Base-by-base conservation (phyloP, 768 basidiomycete species). In the Polyporus arcularius region DNA sequence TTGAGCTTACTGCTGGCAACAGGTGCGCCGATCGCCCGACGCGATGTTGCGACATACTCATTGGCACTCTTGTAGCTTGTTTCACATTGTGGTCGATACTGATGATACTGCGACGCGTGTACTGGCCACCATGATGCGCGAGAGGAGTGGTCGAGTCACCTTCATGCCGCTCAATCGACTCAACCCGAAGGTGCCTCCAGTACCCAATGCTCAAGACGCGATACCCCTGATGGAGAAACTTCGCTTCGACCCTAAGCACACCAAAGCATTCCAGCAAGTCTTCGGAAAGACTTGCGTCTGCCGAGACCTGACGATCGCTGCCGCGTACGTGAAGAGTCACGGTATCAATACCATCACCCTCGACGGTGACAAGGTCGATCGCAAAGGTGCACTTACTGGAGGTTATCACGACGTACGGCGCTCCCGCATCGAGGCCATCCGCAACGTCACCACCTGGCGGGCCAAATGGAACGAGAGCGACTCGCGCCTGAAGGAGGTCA, bases 121-220 rank as follows among this genome's bases (percentile, higher is more conserved):
- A n/a, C 85, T 99, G 12, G 92, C 97, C 18, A 79, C 90, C 65
- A 98, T 99, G 96, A 78, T 95, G 67, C 87, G 87, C 69, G 95
- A 98, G 72, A 93, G 91, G 72, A 90, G 86, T 11, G 97, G 96
- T 2, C 88, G 97, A 53, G 92, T 99, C 8, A 99, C 97, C 0
- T 98, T 98, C 77, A 96, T 99, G 89, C 97, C 97, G 18, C 83
- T 99, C 42, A 98, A 98, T 74, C 89, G 97, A 14, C 85, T 99
- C 60, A 88, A 89, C 67, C 89, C 90, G 55, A 92, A 90, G 64
- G 80, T 80, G 40, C 78, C 80, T 1, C 79, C 83, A 0, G 77
- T 85, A 18, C 88, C 88, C 70, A 80, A 89, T 76, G 89, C 87
- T 0, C 83, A 87, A 60, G 89, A 92, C 62, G 88, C 89, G 0